These are phyloP conservation scores for Mycena chlorophos DNA, from an alignment of 768 basidiomycete species.

Conservation along the genomic window DNA sequence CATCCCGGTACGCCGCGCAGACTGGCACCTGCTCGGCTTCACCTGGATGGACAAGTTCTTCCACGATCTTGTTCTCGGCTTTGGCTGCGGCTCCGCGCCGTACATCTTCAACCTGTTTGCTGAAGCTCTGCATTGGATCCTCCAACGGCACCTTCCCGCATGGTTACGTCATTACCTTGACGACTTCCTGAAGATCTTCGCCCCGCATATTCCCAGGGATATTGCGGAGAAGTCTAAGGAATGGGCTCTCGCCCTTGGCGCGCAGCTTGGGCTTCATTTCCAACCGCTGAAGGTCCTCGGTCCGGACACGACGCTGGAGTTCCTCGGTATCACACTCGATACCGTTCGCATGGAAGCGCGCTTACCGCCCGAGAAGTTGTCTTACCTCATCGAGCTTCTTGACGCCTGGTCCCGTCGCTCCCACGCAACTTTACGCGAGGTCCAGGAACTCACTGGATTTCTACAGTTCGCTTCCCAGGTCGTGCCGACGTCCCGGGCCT, in stretches of 20 bases:
- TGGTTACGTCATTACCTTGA: slow-evolving; percentile 36
- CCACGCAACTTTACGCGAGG: slow-evolving; percentile 4
- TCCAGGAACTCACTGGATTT: slow-evolving; percentile 18
- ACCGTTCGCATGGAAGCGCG: slow-evolving; percentile 11
- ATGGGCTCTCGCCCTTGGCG: slow-evolving; percentile 32
- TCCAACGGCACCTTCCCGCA: slow-evolving; percentile 35
- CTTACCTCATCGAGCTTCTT: slow-evolving; percentile 9
- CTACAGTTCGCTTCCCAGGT: slow-evolving; percentile 21
- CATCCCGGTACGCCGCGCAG: slow-evolving; percentile 11
- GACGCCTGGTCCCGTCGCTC: neutral
- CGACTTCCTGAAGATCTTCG: slow-evolving; percentile 34
- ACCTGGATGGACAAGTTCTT: neutral
- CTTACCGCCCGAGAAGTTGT: slow-evolving; percentile 8
- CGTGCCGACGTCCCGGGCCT: slow-evolving; percentile 12
- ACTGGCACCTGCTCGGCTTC: slow-evolving; percentile 22
- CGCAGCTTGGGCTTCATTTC: slow-evolving; percentile 31
- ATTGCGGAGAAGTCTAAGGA: slow-evolving; percentile 22
- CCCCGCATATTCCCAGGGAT: slow-evolving; percentile 1
- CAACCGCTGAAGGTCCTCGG: slow-evolving; percentile 28
- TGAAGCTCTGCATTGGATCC: slow-evolving; percentile 39
- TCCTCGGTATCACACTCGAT: slow-evolving; percentile 29
- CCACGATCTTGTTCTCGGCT: slow-evolving; percentile 1
- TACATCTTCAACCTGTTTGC: slow-evolving; percentile 29
- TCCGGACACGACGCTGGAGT: slow-evolving; percentile 26
- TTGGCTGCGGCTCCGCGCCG: slow-evolving; percentile 21